Evolutionary conservation across 352 stramenopile genomes (phyloP).

Genomic region (Globisporangium yorkense): DNA sequence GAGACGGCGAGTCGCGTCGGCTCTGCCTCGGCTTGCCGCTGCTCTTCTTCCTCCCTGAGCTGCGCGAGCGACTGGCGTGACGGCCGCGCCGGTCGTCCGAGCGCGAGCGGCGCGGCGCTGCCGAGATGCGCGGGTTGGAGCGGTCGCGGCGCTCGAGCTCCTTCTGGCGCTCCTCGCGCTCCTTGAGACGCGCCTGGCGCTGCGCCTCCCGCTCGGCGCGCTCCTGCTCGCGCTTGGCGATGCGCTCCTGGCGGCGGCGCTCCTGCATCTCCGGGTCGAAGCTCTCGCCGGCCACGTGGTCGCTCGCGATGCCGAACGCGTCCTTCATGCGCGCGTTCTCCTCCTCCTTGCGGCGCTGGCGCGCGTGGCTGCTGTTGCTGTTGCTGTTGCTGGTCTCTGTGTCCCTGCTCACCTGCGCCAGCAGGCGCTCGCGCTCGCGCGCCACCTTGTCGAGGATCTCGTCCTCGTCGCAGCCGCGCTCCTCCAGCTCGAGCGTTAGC

Average conservation of each 20-base stretch:
- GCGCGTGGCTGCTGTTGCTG: slow-evolving; percentile 37
- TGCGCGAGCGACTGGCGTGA: slow-evolving; percentile 6
- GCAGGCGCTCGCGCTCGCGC: slow-evolving; percentile 46
- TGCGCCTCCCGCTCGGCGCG: slow-evolving; percentile 40
- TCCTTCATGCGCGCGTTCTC: slow-evolving; percentile 61
- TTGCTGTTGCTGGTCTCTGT: not conserved
- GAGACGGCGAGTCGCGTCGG: not conserved
- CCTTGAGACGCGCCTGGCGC: slow-evolving; percentile 24
- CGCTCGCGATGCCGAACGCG: slow-evolving; percentile 62
- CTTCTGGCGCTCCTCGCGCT: slow-evolving; percentile 29
- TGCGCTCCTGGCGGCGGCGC: slow-evolving; percentile 42
- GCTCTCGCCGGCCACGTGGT: slow-evolving; percentile 70
- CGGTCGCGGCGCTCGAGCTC: slow-evolving; percentile 24
- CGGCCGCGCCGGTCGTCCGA: slow-evolving; percentile 12
- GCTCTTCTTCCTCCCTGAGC: slow-evolving; percentile 7
- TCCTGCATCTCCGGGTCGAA: slow-evolving; percentile 78
- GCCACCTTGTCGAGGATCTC: slow-evolving; percentile 65
- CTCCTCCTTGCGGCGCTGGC: slow-evolving; percentile 57
- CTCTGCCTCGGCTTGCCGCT: slow-evolving; percentile 1
- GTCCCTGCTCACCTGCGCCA: slow-evolving; percentile 20
- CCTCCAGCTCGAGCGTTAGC: slow-evolving; percentile 75
- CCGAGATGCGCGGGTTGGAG: slow-evolving; percentile 12
- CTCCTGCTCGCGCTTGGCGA: slow-evolving; percentile 36
- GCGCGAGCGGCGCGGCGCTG: slow-evolving; percentile 14
- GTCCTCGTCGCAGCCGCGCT: slow-evolving; percentile 51